These are phyloP conservation scores for Oxyria digyna DNA, from an alignment of 148 eudicot species.

Conservation along the genomic window DNA sequence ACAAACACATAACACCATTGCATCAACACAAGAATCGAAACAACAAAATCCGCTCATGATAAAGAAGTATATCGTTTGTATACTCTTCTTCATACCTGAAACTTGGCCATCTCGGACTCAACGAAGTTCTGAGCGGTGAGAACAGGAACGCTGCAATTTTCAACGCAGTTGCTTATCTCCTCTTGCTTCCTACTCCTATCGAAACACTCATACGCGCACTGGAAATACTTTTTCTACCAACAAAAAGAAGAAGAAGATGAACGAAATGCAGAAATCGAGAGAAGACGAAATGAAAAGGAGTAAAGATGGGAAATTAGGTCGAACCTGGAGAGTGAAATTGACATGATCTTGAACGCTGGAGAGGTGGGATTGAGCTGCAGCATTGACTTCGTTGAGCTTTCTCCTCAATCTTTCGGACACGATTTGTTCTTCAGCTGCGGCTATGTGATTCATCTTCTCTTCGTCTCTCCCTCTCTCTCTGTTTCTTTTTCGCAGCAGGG, in stretches of 20 bases:
- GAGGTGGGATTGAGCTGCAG: constrained; percentile 64
- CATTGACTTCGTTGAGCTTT: constrained; percentile 64
- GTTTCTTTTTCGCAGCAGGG: background rate
- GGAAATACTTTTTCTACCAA: constrained; percentile 68
- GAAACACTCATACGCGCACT: constrained; percentile 81
- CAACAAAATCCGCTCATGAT: background rate
- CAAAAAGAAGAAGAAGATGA: background rate
- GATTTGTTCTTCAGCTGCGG: constrained; percentile 58
- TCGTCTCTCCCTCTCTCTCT: background rate
- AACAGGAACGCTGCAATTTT: constrained; percentile 78
- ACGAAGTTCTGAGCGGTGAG: constrained; percentile 58
- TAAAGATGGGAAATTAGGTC: background rate
- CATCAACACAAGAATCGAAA: background rate
- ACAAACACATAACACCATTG: background rate
- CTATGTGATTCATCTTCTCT: constrained; percentile 44
- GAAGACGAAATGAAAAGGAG: background rate
- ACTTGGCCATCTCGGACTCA: constrained; percentile 67
- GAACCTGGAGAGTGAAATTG: constrained; percentile 88
- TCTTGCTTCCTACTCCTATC: constrained; percentile 59
- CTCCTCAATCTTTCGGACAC: constrained; percentile 60
- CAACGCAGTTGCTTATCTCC: constrained; percentile 69
- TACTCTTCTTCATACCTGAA: constrained; percentile 42
- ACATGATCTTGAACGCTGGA: constrained; percentile 69
- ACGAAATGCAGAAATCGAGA: background rate
- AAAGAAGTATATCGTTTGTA: background rate